These are phyloP conservation scores for Hypsizygus ulmarius DNA, from an alignment of 1,284 basidiomycete species.

Conservation along the genomic window DNA sequence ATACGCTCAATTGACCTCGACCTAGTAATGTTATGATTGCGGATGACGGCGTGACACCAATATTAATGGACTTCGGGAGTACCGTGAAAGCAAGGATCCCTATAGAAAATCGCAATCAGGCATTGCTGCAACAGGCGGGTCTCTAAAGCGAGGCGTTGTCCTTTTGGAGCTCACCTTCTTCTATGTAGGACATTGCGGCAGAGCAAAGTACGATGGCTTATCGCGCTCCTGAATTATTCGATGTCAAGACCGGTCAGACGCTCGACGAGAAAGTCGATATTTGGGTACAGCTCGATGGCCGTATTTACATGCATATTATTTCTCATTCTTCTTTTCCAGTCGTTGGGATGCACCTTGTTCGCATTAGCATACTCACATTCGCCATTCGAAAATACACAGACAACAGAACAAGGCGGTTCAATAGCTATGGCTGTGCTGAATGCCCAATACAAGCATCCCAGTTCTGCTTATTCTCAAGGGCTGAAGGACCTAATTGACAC, in stretches of 20 bases:
- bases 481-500: slow-evolving; percentile 78
- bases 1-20: not conserved
- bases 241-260: slow-evolving; percentile 85
- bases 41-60: slow-evolving; percentile 81
- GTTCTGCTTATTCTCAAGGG: slow-evolving; percentile 77
- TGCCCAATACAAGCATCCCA: slow-evolving; percentile 86
- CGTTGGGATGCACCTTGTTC: slow-evolving; percentile 88
- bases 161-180: not conserved
- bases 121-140: slow-evolving; percentile 76
- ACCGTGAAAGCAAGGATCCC: slow-evolving; percentile 76
- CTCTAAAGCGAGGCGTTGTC: not conserved
- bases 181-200: slow-evolving; percentile 78
- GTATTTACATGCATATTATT: slow-evolving; percentile 5
- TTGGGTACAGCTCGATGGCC: slow-evolving; percentile 58
- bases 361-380: slow-evolving; percentile 91
- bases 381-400: slow-evolving; percentile 88
- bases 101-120: slow-evolving; percentile 81
- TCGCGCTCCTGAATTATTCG: slow-evolving; percentile 91
- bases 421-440: slow-evolving; percentile 95
- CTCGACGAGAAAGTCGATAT: slow-evolving; percentile 96
- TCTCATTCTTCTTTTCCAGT: slow-evolving; percentile 45
- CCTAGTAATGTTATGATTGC: slow-evolving; percentile 92
- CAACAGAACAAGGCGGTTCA: slow-evolving; percentile 83
- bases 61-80: slow-evolving; percentile 99
- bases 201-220: slow-evolving; percentile 98